Evolutionary conservation across 2,329 filamentous ascomycete genomes (phyloP), one percentile per base, ranked within the genome.

Genomic region (Ceratocystis albifundus): DNA sequence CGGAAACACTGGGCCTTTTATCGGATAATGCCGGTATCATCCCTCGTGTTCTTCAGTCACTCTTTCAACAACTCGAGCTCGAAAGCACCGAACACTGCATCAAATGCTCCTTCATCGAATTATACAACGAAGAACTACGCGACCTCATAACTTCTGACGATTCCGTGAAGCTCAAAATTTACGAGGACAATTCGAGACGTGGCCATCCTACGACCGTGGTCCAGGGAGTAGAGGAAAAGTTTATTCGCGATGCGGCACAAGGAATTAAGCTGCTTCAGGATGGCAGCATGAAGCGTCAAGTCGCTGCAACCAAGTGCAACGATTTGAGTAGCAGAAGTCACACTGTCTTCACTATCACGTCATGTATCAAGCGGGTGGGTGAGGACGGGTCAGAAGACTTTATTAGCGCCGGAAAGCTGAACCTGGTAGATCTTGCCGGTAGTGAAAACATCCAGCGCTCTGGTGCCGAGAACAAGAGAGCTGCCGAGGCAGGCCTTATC

Each of bases 291-390:
- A 96, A 92, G 76, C 88, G 94, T 62, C 94, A 99, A 76, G 94
- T 99, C n/a, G 95, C 94, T 4, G 91, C 95, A 3, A 99, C 94
- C n/a, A 97, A 97, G 76, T 99, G 94, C 82, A 99, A 99, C 74
- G 94, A 99, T 72, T 84, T 97, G 66, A 96, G 92, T 76, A 96
- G 92, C 71, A 86, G 94, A 75, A 96, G 92, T 78, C 95, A 99
- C 74, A 99, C 94, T 0, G 88, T 99, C 25, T 99, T 99, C 73
- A 97, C 94, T 6, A 89, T 99, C 68, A 96, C 93, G 0, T 89
- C 92, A 0, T 90, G 92, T 73, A 87, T 91, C 72, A 96, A 96
- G 76, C 87, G 88, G 69, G 84, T 84, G 0, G 84, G 85, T 1
- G 89, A 95, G 61, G 85, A 88, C 68, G 92, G 91, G 3, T 89